These are phyloP conservation scores for Leersia perrieri DNA, from an alignment of 176 grass and related monocot genomes.

Conservation along the genomic window DNA sequence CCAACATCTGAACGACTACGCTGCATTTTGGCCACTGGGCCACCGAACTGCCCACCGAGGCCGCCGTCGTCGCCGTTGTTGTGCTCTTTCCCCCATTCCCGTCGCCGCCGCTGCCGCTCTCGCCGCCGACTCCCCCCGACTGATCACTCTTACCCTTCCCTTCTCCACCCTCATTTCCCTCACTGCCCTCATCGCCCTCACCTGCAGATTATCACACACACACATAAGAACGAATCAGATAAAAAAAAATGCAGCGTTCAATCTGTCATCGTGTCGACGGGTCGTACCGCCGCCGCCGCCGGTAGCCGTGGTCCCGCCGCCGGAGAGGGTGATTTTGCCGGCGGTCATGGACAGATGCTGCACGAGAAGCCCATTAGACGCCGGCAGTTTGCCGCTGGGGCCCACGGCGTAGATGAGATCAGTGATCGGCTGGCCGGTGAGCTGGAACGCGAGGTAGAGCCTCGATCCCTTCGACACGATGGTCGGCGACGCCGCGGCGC, in stretches of 20 bases:
- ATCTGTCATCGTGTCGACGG: background rate
- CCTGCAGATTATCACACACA: background rate
- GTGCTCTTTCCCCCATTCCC: background rate
- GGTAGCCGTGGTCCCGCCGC: background rate
- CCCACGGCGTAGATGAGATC: constrained; percentile 51
- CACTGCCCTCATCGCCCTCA: background rate
- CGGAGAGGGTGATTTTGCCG: constrained; percentile 32
- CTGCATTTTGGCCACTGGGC: background rate
- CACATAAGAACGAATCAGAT: background rate
- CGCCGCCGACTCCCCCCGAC: background rate
- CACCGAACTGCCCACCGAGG: background rate
- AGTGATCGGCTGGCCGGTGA: constrained; percentile 24
- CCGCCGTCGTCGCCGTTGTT: background rate
- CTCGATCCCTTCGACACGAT: constrained; percentile 43
- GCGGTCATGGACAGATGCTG: constrained; percentile 34
- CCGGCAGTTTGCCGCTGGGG: constrained; percentile 9
- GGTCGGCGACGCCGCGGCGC: constrained; percentile 1
- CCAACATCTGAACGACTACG: background rate
- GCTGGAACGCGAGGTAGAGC: constrained; percentile 58
- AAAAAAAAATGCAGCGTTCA: too few relatives aligned
- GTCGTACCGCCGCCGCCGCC: constrained; percentile 7
- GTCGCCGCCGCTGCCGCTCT: background rate
- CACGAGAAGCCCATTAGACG: constrained; percentile 10
- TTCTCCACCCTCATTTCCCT: background rate
- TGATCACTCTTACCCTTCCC: background rate